Evolutionary conservation across 305 asterid genomes (phyloP), one percentile per base, ranked within the genome.

Genomic region (Solanum hybrid): DNA sequence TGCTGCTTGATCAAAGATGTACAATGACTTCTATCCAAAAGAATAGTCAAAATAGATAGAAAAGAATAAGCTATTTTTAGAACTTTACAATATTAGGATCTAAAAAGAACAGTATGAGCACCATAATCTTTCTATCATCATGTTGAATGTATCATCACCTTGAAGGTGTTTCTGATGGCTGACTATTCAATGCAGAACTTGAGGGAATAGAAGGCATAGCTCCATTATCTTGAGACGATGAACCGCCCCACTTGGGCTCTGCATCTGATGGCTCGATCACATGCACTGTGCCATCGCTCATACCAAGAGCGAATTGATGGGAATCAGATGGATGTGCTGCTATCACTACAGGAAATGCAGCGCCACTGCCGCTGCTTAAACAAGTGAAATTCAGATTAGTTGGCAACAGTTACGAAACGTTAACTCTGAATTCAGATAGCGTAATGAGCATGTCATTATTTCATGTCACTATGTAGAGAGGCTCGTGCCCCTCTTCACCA

Each of bases 271-370:
- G 98, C 93, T 97, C 99, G 1, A 97, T 91, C 89, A 97, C 99
- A 37, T 97, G 94, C 71, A 97, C 98, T 0, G 94, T 93, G 27
- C 99, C 99, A 32, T 96, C 99, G 26, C 94, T 96, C 98, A 97
- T 96, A 79, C 99, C 99, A 4, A 97, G 96, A 4, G 98, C 99
- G 69, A 97, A 97, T 87, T 97, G 98, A 88, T 92, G 90, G 22
- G 96, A 93, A 91, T 97, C 99, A 1, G 93, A 92, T 8, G 99
- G 99, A 79, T 97, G 98, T 46, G 99, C 98, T 36, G 99, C 98
- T 78, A 96, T 95, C 76, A 96, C 99, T 81, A 92, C 90, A 0
- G 99, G 99, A 91, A 91, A 95, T 76, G 95, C 36, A 42, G 35
- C 82, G 86, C 93, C 89, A 1, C 91, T 90, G 94, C 93, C 93